Evolutionary conservation across 176 grass and related monocot species (phyloP).

Genomic region (Dendrocalamus sinicus): DNA sequence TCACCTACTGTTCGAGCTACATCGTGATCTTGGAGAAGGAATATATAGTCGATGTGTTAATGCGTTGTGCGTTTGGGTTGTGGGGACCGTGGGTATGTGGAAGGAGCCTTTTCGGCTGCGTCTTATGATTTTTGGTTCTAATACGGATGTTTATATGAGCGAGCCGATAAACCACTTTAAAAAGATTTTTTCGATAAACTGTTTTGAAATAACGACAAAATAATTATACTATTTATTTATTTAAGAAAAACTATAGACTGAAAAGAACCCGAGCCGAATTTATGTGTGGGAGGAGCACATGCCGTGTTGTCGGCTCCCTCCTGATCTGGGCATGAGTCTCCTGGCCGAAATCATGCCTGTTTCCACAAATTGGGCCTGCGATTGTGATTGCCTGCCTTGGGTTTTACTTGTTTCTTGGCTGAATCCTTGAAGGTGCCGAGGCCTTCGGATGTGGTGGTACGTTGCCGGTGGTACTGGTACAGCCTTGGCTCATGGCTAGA

Average conservation of each 20-base stretch:
- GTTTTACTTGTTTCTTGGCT: neutral
- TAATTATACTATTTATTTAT: no score
- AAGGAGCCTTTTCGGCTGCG: no score
- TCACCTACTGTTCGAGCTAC: neutral
- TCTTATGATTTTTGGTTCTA: no score
- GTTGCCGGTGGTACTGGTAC: neutral
- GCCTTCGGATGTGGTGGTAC: neutral
- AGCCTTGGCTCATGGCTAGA: neutral
- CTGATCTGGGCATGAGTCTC: neutral
- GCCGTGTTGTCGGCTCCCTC: slow-evolving; percentile 22
- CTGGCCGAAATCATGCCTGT: slow-evolving; percentile 3
- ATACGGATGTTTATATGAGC: no score
- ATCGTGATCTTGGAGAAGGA: neutral
- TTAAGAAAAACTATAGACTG: no score
- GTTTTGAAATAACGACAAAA: no score
- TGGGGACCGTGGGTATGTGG: slow-evolving; percentile 29
- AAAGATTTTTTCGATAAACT: no score
- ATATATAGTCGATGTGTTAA: neutral
- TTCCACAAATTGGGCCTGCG: neutral
- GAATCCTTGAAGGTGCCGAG: neutral
- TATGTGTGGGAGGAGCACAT: slow-evolving; percentile 21
- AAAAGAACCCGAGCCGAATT: no score
- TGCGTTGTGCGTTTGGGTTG: slow-evolving; percentile 14
- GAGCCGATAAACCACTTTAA: no score
- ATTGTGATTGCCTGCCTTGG: neutral